These are phyloP conservation scores for Dictyostelium purpureum DNA, from an alignment of 78 protist species.

Conservation along the genomic window DNA sequence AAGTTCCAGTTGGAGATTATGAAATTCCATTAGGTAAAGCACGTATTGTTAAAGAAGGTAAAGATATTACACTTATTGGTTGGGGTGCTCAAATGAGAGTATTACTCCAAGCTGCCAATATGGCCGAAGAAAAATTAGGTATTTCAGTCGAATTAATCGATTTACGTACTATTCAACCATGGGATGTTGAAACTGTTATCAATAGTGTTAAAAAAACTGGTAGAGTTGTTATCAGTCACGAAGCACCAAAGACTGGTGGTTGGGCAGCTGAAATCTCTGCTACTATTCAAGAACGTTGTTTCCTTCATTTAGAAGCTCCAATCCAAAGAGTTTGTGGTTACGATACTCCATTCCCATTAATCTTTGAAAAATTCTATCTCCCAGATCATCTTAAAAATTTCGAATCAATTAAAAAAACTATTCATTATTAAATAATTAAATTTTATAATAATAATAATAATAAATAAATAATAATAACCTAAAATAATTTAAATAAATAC, in stretches of 20 bases:
- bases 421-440: conserved; percentile 65
- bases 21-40: conserved; percentile 92
- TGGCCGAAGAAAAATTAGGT: conserved; percentile 88
- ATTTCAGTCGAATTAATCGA: conserved; percentile 89
- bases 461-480: background rate
- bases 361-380: conserved; percentile 90
- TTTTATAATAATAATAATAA: background rate
- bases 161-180: conserved; percentile 91
- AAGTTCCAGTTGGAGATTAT: conserved; percentile 93
- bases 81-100: conserved; percentile 91
- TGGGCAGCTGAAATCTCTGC: conserved; percentile 95
- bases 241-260: conserved; percentile 97
- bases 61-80: conserved; percentile 92
- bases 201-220: conserved; percentile 93
- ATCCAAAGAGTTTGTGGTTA: conserved; percentile 94
- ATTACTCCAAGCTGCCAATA: conserved; percentile 74
- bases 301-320: conserved; percentile 96
- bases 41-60: conserved; percentile 82
- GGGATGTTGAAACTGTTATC: conserved; percentile 92
- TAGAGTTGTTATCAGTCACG: conserved; percentile 90
- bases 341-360: conserved; percentile 98
- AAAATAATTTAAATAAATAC: background rate
- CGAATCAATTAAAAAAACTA: conserved; percentile 89
- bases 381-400: conserved; percentile 92
- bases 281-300: conserved; percentile 92